These are phyloP conservation scores for Kwoniella shivajii DNA, from an alignment of 1,284 basidiomycete genomes.

Conservation along the genomic window DNA sequence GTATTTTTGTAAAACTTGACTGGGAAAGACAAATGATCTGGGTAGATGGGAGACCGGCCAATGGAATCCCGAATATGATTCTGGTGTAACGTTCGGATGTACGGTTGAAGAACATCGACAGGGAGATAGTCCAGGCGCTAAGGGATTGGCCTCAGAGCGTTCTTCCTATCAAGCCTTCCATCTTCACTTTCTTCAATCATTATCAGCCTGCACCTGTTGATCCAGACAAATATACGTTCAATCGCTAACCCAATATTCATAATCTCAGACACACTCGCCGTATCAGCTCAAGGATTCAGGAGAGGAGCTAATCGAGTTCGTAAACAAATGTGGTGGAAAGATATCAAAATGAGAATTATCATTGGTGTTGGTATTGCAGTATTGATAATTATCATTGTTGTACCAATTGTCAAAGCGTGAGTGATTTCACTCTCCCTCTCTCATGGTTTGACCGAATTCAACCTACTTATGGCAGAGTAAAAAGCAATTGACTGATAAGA, in stretches of 20 bases:
- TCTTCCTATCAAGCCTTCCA: background rate
- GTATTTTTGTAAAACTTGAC: too few relatives aligned
- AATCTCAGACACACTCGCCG: slow-evolving; percentile 90
- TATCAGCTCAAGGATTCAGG: slow-evolving; percentile 98
- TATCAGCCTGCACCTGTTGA: background rate
- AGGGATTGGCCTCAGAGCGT: background rate
- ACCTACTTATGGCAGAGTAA: too few relatives aligned
- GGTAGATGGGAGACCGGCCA: too few relatives aligned
- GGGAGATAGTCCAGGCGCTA: background rate
- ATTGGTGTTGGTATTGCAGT: slow-evolving; percentile 84
- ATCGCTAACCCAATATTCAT: background rate
- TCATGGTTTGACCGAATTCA: background rate
- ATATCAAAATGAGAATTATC: slow-evolving; percentile 73
- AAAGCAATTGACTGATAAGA: too few relatives aligned
- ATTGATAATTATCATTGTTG: slow-evolving; percentile 90
- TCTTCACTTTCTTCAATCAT: background rate
- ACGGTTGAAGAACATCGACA: too few relatives aligned
- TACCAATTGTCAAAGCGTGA: slow-evolving; percentile 79
- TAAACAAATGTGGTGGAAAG: slow-evolving; percentile 93
- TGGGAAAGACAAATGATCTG: too few relatives aligned
- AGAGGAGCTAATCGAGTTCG: slow-evolving; percentile 95
- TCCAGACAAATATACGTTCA: background rate
- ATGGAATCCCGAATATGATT: too few relatives aligned
- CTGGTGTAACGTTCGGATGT: too few relatives aligned
- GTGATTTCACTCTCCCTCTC: slow-evolving; percentile 18